Evolutionary conservation across 2,329 filamentous ascomycete genomes (phyloP).

Genomic region (Talaromyces islandicus): DNA sequence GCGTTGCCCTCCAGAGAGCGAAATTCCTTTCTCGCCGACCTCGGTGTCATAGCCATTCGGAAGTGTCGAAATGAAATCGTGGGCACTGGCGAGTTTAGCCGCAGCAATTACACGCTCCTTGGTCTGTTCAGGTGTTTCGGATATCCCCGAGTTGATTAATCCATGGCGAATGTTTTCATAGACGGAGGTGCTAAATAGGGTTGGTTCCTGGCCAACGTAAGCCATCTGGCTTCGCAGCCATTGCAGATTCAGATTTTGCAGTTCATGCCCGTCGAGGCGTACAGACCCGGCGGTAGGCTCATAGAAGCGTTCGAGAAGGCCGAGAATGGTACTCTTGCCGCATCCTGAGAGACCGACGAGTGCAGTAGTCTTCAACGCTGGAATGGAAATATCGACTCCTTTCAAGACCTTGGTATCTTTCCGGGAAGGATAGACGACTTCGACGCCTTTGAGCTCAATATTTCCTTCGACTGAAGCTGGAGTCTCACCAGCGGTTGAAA

Average conservation of each 20-base stretch:
- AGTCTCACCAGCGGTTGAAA: neutral
- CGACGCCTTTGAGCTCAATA: conserved; percentile 20
- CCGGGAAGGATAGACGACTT: conserved; percentile 30
- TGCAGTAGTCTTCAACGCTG: conserved; percentile 32
- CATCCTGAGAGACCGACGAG: conserved; percentile 49
- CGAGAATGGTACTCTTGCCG: conserved; percentile 46
- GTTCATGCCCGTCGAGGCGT: conserved; percentile 21
- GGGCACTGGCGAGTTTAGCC: conserved; percentile 21
- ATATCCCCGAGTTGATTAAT: conserved; percentile 31
- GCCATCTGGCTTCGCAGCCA: conserved; percentile 29
- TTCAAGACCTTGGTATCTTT: conserved; percentile 29
- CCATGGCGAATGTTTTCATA: conserved; percentile 51
- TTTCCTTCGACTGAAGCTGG: conserved; percentile 47
- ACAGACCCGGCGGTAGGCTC: conserved; percentile 28
- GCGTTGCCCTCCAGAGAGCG: conserved; percentile 91
- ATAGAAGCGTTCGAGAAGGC: conserved; percentile 32
- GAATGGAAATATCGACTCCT: conserved; percentile 26
- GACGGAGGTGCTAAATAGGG: conserved; percentile 46
- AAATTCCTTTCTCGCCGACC: conserved; percentile 85
- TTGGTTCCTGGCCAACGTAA: conserved; percentile 48
- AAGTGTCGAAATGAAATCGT: conserved; percentile 39
- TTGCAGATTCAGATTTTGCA: conserved; percentile 27
- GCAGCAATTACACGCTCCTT: conserved; percentile 19
- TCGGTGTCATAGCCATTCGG: conserved; percentile 89
- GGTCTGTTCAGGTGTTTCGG: conserved; percentile 20